Evolutionary conservation across 345 rosid species (phyloP).

Genomic region (Camelina sativa): DNA sequence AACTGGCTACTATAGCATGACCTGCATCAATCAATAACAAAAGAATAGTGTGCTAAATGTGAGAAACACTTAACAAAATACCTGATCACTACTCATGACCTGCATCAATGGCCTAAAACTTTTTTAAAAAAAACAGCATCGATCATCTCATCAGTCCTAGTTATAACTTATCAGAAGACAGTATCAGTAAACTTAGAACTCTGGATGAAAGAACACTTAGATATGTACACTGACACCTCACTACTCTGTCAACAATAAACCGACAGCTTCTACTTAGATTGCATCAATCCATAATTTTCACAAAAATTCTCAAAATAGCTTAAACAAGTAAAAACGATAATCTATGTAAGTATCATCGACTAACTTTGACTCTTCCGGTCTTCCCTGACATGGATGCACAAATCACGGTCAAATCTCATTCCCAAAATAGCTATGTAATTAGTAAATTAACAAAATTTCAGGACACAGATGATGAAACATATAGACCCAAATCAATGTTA

Average conservation of each 20-base stretch:
- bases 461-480: background rate
- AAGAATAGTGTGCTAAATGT: background rate
- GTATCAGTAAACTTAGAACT: conserved; percentile 2
- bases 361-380: conserved; percentile 27
- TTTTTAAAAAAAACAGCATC: background rate
- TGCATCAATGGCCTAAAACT: no score
- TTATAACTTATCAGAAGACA: background rate
- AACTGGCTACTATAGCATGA: conserved; percentile 85
- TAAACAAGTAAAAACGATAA: conserved; percentile 6
- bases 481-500: conserved; percentile 2
- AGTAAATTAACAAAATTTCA: conserved; percentile 20
- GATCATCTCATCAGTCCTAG: conserved; percentile 11
- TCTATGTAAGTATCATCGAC: background rate
- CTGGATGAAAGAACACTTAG: background rate
- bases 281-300: background rate
- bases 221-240: background rate
- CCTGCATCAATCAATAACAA: conserved; percentile 52
- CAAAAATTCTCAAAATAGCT: conserved; percentile 4
- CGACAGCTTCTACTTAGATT: background rate
- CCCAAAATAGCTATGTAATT: conserved; percentile 29
- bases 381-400: conserved; percentile 2
- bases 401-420: conserved; percentile 18
- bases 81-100: no score
- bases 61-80: conserved; percentile 9
- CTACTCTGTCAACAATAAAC: background rate